Percentiles rank a stretch among this genome's conserved stretches.
Conservation (phyloP, 306 rosid genomes). For the Vicia faba region DNA sequence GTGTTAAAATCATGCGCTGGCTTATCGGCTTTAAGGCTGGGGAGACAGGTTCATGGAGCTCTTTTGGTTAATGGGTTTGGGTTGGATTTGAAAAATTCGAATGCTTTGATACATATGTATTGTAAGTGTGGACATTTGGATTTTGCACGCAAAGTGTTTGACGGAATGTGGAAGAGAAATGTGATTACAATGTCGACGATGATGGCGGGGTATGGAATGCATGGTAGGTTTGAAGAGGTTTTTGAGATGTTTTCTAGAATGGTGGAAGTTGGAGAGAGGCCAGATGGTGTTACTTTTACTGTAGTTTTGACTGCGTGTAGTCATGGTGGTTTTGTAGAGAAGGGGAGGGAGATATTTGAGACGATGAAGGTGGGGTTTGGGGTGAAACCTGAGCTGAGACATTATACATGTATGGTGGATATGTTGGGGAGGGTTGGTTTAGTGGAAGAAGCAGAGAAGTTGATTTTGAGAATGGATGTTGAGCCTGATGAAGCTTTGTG, state of each 20-base stretch:
- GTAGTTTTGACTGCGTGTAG: constrained; percentile 61
- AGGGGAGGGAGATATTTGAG: constrained; percentile 58
- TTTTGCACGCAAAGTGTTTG: constrained; percentile 60
- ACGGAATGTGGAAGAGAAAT: constrained; percentile 52
- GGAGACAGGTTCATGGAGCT: constrained; percentile 64
- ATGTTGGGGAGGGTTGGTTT: constrained; percentile 69
- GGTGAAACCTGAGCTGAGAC: constrained; percentile 51
- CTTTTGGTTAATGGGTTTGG: constrained; percentile 55
- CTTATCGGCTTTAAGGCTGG: constrained; percentile 48
- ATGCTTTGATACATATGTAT: constrained; percentile 67
- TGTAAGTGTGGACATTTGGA: constrained; percentile 52
- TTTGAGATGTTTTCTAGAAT: constrained; percentile 61
- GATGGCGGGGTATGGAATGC: constrained; percentile 65
- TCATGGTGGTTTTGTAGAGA: constrained; percentile 66
- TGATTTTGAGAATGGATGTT: constrained; percentile 53
- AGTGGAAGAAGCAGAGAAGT: constrained; percentile 71
- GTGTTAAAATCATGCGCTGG: constrained; percentile 67
- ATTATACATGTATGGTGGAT: constrained; percentile 83
- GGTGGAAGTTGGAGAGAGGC: constrained; percentile 57
- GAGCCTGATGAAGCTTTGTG: constrained; percentile 61
- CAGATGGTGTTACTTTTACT: constrained; percentile 58
- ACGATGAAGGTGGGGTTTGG: constrained; percentile 58
- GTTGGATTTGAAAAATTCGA: constrained; percentile 54
- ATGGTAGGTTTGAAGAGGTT: constrained; percentile 55
- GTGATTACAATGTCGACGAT: constrained; percentile 58